Evolutionary conservation across 2,329 filamentous ascomycete genomes (phyloP), one percentile per base, ranked within the genome.

Genomic region (Fusarium odoratissimum): DNA sequence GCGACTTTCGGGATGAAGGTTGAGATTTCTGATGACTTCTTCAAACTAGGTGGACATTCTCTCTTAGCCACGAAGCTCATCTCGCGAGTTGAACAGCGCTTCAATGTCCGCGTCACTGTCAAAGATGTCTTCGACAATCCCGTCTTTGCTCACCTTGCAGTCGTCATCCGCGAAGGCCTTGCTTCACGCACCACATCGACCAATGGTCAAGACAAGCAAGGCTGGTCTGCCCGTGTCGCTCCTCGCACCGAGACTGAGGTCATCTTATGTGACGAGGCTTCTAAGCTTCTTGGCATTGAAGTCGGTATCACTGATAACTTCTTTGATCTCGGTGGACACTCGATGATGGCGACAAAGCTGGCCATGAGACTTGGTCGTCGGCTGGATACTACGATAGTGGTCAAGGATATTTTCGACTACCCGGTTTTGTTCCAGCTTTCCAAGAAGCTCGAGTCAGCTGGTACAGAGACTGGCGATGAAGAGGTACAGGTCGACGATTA

Each of bases 271-370:
- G 56, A 67, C 0, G 62, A 67, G 38, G 28, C 35, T 25, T 30
- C 48, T 4, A 44, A 48, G 3, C 8, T 55, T 10, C 56, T 68
- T 23, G 56, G 63, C 3, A 40, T 67, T 3, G 31, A 51, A 9
- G 65, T 67, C 0, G 62, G 65, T 1, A 67, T 67, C 11, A 67
- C 65, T 1, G 49, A 67, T 6, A 61, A 67, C 19, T 67, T 68
- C 56, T 68, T 68, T 9, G 62, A 68, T 3, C 49, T 68, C 1
- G 62, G 62, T 8, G 56, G 65, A 9, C 62, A 68, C 16, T 68
- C 62, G 0, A 40, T 68, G 16, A 44, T 68, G 62, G 65, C 65
- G 10, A 67, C 62, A 7, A 68, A 68, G 21, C 28, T 68, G 2
- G 56, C 65, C 12, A 35, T 56, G 28, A 23, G 62, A 8, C 42